Evolutionary conservation across 1,284 basidiomycete species (phyloP).

Genomic region (Puccinia novopanici): DNA sequence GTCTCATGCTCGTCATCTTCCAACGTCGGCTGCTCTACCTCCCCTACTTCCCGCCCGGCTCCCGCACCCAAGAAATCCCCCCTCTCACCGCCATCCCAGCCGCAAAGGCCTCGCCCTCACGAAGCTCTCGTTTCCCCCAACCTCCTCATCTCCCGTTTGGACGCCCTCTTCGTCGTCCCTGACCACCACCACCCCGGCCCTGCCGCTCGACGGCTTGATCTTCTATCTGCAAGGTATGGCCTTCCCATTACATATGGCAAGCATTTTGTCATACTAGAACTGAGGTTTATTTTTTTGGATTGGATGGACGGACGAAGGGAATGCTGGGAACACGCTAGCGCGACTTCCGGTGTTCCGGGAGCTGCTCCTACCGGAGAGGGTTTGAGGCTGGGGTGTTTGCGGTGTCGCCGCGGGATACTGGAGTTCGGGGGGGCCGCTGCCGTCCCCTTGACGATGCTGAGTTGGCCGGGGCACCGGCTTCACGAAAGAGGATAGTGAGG

Average conservation of each 20-base stretch:
- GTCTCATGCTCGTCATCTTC: conserved; percentile 13
- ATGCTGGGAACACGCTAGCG: conserved; percentile 30
- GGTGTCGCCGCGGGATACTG: conserved; percentile 30
- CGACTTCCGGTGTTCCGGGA: conserved; percentile 25
- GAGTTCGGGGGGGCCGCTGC: conserved; percentile 18
- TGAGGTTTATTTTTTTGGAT: not conserved
- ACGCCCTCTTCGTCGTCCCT: not conserved
- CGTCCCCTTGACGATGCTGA: conserved; percentile 30
- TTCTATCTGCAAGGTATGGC: conserved; percentile 30
- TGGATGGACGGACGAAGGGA: not conserved
- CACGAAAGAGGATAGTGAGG: not conserved
- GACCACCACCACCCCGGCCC: not conserved
- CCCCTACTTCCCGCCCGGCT: conserved; percentile 17
- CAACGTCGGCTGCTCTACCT: conserved; percentile 8
- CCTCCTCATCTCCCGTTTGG: not conserved
- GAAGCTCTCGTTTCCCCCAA: not conserved
- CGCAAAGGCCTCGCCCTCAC: not conserved
- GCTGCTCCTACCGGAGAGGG: not conserved
- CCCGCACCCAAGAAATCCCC: not conserved
- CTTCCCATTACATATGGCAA: not conserved
- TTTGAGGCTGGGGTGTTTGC: not conserved
- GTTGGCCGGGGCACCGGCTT: not conserved
- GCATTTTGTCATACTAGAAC: not conserved
- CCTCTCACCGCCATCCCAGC: not conserved
- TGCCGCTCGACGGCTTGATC: not conserved